phyloP scores from a whole-genome alignment of 805 yeast species.

The Saccharomyces paradoxus region DNA sequence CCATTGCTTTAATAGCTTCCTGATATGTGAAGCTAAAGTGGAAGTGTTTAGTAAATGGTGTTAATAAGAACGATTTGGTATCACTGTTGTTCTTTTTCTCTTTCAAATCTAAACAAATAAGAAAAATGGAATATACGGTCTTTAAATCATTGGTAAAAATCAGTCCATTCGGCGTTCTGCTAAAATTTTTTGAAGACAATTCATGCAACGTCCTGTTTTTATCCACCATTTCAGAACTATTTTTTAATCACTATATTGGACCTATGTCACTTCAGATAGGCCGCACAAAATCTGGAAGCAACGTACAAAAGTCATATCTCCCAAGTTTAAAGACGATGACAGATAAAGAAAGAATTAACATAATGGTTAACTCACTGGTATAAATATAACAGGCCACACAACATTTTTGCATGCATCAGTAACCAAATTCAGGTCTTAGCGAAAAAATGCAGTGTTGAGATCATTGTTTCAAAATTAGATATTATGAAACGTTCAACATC shows the following conservation, averaged over 20 bases:
- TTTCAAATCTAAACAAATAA: constrained; percentile 36
- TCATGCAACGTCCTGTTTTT: constrained; percentile 32
- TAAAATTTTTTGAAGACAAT: constrained; percentile 37
- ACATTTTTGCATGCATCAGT: background rate
- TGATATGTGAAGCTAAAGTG: constrained; percentile 48
- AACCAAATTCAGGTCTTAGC: background rate
- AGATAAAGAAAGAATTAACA: background rate
- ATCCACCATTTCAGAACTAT: background rate
- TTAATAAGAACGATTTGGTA: constrained; percentile 17
- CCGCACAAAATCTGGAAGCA: background rate
- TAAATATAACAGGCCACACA: background rate
- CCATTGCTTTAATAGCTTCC: constrained; percentile 48
- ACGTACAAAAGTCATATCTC: background rate
- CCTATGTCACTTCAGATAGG: background rate
- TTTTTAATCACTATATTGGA: background rate
- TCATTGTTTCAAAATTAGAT: background rate
- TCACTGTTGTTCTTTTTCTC: constrained; percentile 15
- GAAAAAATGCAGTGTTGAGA: background rate
- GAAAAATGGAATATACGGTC: constrained; percentile 49
- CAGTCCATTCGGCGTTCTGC: constrained; percentile 45
- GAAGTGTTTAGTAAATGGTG: constrained; percentile 29
- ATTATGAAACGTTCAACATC: background rate
- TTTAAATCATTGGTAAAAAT: constrained; percentile 51
- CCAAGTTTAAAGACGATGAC: background rate
- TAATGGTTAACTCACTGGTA: background rate